phyloP scores from a whole-genome alignment of 169 alveolate species.

The Cryptosporidium muris region DNA sequence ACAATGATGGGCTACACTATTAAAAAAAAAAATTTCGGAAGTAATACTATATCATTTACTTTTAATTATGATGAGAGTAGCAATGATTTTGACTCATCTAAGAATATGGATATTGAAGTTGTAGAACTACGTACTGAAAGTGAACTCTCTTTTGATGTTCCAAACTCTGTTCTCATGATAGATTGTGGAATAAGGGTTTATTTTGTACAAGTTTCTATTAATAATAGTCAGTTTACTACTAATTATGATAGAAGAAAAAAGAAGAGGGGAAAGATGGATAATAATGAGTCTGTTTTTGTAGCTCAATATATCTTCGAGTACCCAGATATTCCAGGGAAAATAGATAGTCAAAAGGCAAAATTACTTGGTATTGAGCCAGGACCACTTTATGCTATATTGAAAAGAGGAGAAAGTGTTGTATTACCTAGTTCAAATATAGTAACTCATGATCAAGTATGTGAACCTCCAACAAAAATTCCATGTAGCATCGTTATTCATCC shows the following conservation, averaged over 20 bases:
- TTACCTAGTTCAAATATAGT: constrained; percentile 79
- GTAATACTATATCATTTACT: constrained; percentile 15
- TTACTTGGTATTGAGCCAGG: constrained; percentile 84
- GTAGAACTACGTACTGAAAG: not conserved
- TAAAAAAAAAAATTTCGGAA: not conserved
- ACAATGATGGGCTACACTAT: constrained; percentile 37
- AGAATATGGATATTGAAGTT: constrained; percentile 37
- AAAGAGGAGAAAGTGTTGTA: constrained; percentile 83
- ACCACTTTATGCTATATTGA: constrained; percentile 83
- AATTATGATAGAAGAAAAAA: not conserved
- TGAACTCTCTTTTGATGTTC: not conserved
- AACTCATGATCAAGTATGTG: constrained; percentile 85
- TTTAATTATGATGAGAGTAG: not conserved
- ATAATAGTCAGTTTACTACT: no score
- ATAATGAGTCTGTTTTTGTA: not conserved
- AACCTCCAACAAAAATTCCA: constrained; percentile 76
- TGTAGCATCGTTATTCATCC: constrained; percentile 75
- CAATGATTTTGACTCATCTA: constrained; percentile 1
- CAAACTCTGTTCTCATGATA: not conserved
- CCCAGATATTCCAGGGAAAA: constrained; percentile 78
- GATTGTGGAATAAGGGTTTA: no score
- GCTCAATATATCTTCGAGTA: constrained; percentile 74
- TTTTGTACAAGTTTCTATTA: no score
- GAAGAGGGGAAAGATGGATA: not conserved
- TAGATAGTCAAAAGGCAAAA: constrained; percentile 81